Conservation (phyloP, 345 rosid genomes). For the Cochlearia excelsa region DNA sequence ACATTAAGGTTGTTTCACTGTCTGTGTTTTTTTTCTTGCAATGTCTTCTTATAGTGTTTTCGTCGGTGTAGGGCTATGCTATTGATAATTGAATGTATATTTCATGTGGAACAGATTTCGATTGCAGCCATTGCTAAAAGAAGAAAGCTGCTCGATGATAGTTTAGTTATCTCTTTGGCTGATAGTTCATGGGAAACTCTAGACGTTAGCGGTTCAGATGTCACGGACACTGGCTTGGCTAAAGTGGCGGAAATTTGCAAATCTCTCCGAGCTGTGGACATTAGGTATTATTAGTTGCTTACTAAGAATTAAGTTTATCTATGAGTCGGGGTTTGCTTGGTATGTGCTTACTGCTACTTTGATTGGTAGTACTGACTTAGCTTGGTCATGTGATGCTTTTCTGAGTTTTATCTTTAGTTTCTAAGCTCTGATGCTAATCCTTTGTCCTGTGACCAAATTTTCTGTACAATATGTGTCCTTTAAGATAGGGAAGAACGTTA, state of each 20-base stretch:
- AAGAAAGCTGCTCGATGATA: conserved; percentile 61
- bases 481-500: no score
- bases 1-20: conserved; percentile 55
- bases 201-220: conserved; percentile 76
- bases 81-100: not conserved
- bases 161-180: conserved; percentile 56
- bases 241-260: conserved; percentile 58
- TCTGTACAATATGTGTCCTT: not conserved
- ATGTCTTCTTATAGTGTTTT: not conserved
- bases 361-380: conserved; percentile 13
- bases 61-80: not conserved
- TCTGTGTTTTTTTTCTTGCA: not conserved
- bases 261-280: conserved; percentile 74
- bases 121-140: conserved; percentile 81
- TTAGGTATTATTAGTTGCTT: conserved; percentile 49
- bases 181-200: conserved; percentile 82
- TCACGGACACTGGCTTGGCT: conserved; percentile 60
- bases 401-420: not conserved
- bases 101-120: conserved; percentile 46
- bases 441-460: not conserved
- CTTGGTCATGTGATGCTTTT: conserved; percentile 1
- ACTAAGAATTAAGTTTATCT: not conserved
- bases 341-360: conserved; percentile 6
- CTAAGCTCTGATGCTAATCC: not conserved
- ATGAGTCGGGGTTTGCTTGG: not conserved